Percentiles rank a stretch among this genome's conserved stretches.
phyloP scores from a whole-genome alignment of 768 basidiomycete genomes.

The Pleurotus pulmonarius region DNA sequence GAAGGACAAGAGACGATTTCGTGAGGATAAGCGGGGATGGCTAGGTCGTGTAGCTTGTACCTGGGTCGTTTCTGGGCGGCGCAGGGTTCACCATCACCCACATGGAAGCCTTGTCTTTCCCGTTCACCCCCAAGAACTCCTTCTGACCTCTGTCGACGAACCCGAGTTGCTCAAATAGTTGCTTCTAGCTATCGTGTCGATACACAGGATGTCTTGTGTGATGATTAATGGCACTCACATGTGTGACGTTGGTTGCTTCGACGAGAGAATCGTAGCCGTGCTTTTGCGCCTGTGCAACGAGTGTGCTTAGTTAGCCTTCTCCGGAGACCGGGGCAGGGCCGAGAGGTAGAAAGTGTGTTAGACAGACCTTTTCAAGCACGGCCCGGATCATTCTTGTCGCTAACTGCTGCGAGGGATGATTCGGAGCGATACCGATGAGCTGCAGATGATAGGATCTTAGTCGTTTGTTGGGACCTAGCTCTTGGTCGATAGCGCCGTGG shows the following conservation, averaged over 20 bases:
- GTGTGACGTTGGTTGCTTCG: background rate
- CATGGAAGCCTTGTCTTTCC: background rate
- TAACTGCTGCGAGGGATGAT: conserved; percentile 11
- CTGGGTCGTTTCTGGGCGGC: background rate
- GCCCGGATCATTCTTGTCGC: conserved; percentile 12
- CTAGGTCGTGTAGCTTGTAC: too few relatives aligned
- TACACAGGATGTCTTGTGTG: background rate
- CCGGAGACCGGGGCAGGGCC: too few relatives aligned
- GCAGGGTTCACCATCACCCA: background rate
- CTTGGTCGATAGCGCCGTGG: conserved; percentile 2
- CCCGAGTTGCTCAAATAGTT: background rate
- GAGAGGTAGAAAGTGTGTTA: background rate
- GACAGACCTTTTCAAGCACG: background rate
- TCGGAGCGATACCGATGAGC: conserved; percentile 13
- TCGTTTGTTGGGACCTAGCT: conserved; percentile 11
- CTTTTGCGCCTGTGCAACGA: background rate
- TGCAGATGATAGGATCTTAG: conserved; percentile 15
- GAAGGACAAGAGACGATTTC: too few relatives aligned
- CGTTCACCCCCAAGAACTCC: background rate
- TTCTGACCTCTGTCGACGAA: background rate
- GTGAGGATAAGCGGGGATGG: too few relatives aligned
- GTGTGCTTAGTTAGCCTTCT: too few relatives aligned
- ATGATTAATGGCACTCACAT: background rate
- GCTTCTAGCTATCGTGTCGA: background rate
- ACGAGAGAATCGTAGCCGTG: background rate